Evolutionary conservation across 2,329 filamentous ascomycete genomes (phyloP).

Genomic region (Fusarium oligoseptatum): DNA sequence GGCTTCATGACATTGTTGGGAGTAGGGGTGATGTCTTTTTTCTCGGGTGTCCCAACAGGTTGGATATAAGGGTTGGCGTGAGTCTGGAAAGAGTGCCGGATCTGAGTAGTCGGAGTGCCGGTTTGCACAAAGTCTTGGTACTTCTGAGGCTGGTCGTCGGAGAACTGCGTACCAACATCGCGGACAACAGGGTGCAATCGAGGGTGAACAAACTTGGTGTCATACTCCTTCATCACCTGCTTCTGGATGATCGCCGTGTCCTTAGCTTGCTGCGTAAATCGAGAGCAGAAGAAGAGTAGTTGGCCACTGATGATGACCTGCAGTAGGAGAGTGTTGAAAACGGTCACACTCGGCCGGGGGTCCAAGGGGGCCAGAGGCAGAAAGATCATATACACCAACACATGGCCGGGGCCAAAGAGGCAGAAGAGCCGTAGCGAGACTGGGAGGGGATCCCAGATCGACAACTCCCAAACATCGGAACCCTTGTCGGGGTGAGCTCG

Average conservation of each 20-base stretch:
- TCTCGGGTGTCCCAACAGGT: slow-evolving; percentile 61
- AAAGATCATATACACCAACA: slow-evolving; percentile 90
- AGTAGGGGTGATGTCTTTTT: slow-evolving; percentile 50
- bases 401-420: slow-evolving; percentile 92
- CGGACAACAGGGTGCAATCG: slow-evolving; percentile 83
- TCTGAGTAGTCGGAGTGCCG: slow-evolving; percentile 69
- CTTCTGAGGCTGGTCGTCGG: slow-evolving; percentile 59
- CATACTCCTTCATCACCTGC: slow-evolving; percentile 95
- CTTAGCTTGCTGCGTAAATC: slow-evolving; percentile 86
- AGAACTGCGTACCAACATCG: slow-evolving; percentile 84
- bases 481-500: slow-evolving; percentile 85
- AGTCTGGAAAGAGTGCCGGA: slow-evolving; percentile 83
- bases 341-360: slow-evolving; percentile 84
- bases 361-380: slow-evolving; percentile 83
- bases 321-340: slow-evolving; percentile 85
- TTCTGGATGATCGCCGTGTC: slow-evolving; percentile 88
- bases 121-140: slow-evolving; percentile 60
- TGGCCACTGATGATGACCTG: slow-evolving; percentile 82
- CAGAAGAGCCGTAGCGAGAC: slow-evolving; percentile 86
- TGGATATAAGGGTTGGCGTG: slow-evolving; percentile 87
- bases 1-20: slow-evolving; percentile 55
- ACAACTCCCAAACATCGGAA: slow-evolving; percentile 93
- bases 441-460: slow-evolving; percentile 93
- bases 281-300: slow-evolving; percentile 78
- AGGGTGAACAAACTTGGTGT: slow-evolving; percentile 94